Evolutionary conservation across 2,329 filamentous ascomycete species (phyloP), one percentile per base, ranked within the genome.

Genomic region (Aspergillus puulaauensis): DNA sequence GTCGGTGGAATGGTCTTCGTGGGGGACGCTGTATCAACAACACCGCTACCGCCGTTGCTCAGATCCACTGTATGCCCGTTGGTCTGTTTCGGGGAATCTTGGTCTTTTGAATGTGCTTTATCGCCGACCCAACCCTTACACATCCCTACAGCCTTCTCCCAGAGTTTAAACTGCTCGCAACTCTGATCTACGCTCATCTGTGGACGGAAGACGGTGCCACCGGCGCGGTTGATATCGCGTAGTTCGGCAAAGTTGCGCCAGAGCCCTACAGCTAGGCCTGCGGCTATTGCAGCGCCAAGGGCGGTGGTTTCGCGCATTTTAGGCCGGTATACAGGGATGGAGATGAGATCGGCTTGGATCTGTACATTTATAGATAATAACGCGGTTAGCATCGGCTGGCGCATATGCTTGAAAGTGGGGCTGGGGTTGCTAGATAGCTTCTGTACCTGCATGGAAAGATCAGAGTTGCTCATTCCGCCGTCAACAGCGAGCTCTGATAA

Each of bases 271-370:
- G 91, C 91, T 46, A 96, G 86, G 12, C 91, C 91, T 7, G 91
- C 91, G 17, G 91, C 90, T 66, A 96, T 93, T 46, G 91, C 91
- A 7, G 91, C 91, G 31, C 91, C 91, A 1, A 96, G 82, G 1
- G 91, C 88, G 0, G 91, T 96, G 3, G 90, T 95, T 79, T 96
- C 91, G 50, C 89, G 87, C 91, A 96, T 96, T 59, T 85, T 83
- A 0, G 91, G 91, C 17, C 91, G 86, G 71, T 91, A 86, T 57
- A 96, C 89, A 21, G 87, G 88, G 66, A 96, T 93, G 41, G 86
- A 85, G 66, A 89, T 90, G 39, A 96, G 83, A 74, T 96, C 88
- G 58, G 91, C 89, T 80, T 96, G 91, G 4, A 88, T 90, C 82
- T 90, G 61, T 50, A 31, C 6, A 6, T 11, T 12, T 3, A 4